Evolutionary conservation across 2,329 filamentous ascomycete species (phyloP).

Genomic region (Fusarium falciforme): DNA sequence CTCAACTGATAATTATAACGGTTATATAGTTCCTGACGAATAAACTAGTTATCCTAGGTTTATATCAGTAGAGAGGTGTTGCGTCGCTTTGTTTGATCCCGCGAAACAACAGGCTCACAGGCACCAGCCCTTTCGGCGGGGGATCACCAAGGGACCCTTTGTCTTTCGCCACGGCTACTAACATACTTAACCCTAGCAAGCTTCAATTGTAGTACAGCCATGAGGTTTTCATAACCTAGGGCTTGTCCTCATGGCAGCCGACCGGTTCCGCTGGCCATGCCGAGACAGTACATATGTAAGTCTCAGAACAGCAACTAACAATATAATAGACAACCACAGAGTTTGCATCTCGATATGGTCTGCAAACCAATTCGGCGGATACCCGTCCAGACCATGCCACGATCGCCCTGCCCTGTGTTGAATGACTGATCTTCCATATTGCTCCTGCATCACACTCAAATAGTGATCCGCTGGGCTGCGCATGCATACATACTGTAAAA

Average conservation of each 20-base stretch:
- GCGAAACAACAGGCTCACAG: too few species aligned
- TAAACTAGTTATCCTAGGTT: too few species aligned
- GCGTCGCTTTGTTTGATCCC: too few species aligned
- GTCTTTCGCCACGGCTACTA: too few species aligned
- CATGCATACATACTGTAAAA: background rate
- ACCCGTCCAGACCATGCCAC: background rate
- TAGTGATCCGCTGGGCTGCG: background rate
- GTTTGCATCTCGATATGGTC: background rate
- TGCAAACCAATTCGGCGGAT: background rate
- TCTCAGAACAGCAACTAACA: background rate
- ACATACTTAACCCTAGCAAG: too few species aligned
- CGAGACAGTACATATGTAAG: background rate
- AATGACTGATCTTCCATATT: background rate
- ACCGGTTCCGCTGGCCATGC: constrained; percentile 48
- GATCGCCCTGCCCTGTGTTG: background rate
- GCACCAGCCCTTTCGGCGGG: too few species aligned
- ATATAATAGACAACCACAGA: background rate
- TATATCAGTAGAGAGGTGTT: too few species aligned
- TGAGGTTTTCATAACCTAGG: background rate
- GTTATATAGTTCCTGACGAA: too few species aligned
- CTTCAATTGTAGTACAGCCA: too few species aligned
- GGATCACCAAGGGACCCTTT: too few species aligned
- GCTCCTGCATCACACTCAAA: background rate
- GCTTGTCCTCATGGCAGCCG: constrained; percentile 58
- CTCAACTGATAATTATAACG: too few species aligned